These are phyloP conservation scores for Ceratocystis alfenasii DNA, from an alignment of 2,329 filamentous ascomycete genomes.

Conservation along the genomic window DNA sequence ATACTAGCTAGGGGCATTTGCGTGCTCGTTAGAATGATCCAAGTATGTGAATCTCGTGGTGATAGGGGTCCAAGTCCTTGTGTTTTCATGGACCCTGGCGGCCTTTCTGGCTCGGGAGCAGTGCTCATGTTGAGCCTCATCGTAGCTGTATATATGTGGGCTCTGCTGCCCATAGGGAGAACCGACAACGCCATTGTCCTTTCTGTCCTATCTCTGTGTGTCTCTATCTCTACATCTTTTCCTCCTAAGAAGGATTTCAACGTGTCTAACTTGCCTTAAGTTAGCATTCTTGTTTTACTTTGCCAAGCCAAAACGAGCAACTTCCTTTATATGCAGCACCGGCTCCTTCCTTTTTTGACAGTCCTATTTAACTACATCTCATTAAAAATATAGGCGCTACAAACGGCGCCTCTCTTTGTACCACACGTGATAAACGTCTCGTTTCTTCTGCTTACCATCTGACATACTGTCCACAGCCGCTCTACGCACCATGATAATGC, in stretches of 20 bases:
- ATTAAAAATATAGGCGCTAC: not conserved
- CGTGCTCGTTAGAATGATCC: not conserved
- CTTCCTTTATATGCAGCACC: no score
- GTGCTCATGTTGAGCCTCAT: not conserved
- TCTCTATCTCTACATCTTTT: not conserved
- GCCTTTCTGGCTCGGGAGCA: no score
- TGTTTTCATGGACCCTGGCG: no score
- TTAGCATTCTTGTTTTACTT: not conserved
- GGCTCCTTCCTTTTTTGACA: not conserved
- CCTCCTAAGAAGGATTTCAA: not conserved
- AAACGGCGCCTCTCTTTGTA: no score
- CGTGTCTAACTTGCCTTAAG: not conserved
- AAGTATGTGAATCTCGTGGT: no score
- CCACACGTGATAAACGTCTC: no score
- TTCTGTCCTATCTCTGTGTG: not conserved
- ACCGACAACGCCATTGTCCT: not conserved
- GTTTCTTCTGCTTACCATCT: not conserved
- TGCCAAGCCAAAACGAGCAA: not conserved
- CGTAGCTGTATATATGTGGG: not conserved
- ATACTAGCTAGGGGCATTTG: not conserved
- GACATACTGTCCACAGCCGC: not conserved
- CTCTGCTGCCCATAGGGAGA: not conserved
- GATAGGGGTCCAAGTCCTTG: no score
- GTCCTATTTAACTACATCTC: not conserved
- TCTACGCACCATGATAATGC: not conserved